Percentiles rank a stretch among this genome's conserved stretches.
Conservation (phyloP, 495 filamentous ascomycete species). For the Tuber magnatum region DNA sequence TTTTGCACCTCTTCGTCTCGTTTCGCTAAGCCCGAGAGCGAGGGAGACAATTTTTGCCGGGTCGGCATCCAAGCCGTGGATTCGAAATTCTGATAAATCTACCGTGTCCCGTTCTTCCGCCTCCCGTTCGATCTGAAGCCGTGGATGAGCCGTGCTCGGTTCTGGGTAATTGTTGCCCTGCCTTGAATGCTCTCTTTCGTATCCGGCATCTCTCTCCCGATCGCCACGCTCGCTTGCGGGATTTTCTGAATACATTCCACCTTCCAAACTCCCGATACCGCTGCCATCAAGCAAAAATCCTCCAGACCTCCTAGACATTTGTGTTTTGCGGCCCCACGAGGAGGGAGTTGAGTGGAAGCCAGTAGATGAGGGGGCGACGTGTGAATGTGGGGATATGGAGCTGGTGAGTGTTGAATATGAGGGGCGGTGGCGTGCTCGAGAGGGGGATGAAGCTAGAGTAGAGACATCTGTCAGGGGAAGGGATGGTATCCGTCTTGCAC, state of each 20-base stretch:
- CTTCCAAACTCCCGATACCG: slow-evolving; percentile 6
- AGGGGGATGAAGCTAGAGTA: slow-evolving; percentile 21
- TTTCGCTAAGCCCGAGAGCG: slow-evolving; percentile 26
- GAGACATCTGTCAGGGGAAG: slow-evolving; percentile 30
- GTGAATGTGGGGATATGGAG: slow-evolving; percentile 15
- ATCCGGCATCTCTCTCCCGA: slow-evolving; percentile 3
- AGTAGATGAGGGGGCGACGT: slow-evolving; percentile 9
- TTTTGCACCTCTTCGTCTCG: slow-evolving; percentile 10
- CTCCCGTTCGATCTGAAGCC: slow-evolving; percentile 13
- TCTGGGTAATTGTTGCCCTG: not conserved
- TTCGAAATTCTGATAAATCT: not conserved
- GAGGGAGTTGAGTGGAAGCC: slow-evolving; percentile 27
- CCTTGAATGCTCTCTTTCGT: not conserved
- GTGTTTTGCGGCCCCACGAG: slow-evolving; percentile 13
- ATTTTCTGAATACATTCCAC: slow-evolving; percentile 5
- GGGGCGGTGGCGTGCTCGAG: slow-evolving; percentile 19
- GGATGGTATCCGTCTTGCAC: slow-evolving; percentile 25
- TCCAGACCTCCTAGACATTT: slow-evolving; percentile 22
- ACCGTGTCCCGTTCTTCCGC: slow-evolving; percentile 16
- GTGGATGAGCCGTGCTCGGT: slow-evolving; percentile 7
- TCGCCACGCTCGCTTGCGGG: slow-evolving; percentile 4
- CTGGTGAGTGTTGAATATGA: slow-evolving; percentile 23
- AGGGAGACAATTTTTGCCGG: slow-evolving; percentile 32
- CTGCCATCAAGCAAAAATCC: slow-evolving; percentile 36
- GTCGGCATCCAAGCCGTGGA: slow-evolving; percentile 2